Evolutionary conservation across 805 yeast species (phyloP).

Genomic region (Nakazawaea peltata): DNA sequence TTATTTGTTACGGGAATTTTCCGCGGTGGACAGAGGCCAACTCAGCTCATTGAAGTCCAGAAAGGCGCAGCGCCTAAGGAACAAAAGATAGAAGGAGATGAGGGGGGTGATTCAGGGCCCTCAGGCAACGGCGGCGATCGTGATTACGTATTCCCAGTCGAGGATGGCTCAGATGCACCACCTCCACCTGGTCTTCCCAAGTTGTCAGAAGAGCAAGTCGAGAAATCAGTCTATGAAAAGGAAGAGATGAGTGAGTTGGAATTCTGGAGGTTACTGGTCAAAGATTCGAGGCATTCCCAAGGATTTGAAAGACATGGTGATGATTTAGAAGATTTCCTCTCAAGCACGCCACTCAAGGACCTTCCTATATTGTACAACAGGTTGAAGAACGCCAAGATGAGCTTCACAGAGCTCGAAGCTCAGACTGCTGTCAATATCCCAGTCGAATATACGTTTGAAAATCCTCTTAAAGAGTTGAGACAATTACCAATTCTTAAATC

Average conservation of each 20-base stretch:
- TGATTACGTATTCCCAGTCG: too few relatives aligned
- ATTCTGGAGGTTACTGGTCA: neutral
- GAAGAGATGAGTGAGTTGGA: neutral
- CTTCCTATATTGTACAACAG: constrained; percentile 6
- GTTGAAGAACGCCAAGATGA: constrained; percentile 1
- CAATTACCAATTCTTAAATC: neutral
- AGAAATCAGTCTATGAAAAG: too few relatives aligned
- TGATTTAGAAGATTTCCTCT: neutral
- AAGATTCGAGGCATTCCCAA: constrained; percentile 4
- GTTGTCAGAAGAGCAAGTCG: too few relatives aligned
- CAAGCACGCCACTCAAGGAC: neutral
- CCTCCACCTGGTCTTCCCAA: too few relatives aligned
- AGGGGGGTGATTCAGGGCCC: too few relatives aligned
- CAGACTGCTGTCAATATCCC: neutral
- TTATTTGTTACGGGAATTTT: too few relatives aligned
- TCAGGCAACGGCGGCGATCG: too few relatives aligned
- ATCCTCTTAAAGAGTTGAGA: constrained; percentile 2
- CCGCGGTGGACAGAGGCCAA: too few relatives aligned
- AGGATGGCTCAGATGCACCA: too few relatives aligned
- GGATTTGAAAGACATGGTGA: constrained; percentile 2
- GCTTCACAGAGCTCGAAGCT: neutral
- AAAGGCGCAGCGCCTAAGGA: too few relatives aligned
- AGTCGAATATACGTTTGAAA: neutral
- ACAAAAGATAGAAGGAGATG: too few relatives aligned
- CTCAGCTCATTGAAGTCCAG: too few relatives aligned